phyloP scores from a whole-genome alignment of 2,329 filamentous ascomycete genomes.

The Periglandula ipomoeae region DNA sequence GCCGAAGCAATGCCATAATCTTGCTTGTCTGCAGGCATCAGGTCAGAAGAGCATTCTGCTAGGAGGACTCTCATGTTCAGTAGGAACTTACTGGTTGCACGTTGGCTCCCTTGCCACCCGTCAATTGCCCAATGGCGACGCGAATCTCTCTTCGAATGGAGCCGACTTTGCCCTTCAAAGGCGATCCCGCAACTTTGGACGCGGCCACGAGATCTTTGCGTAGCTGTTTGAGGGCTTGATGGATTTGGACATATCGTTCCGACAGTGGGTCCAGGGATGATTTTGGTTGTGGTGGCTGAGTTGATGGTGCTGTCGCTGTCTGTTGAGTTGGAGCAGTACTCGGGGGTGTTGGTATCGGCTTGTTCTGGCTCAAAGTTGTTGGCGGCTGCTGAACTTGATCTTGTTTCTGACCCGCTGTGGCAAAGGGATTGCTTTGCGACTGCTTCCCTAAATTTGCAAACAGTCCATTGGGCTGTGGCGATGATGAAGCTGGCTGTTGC shows the following conservation, averaged over 20 bases:
- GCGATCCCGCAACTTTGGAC: slow-evolving; percentile 33
- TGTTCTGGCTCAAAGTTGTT: not conserved
- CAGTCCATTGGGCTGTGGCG: slow-evolving; percentile 13
- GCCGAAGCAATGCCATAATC: slow-evolving; percentile 35
- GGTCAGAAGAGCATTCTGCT: not conserved
- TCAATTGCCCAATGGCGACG: slow-evolving; percentile 65
- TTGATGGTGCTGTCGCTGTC: not conserved
- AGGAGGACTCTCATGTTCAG: slow-evolving; percentile 11
- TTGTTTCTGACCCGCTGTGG: not conserved
- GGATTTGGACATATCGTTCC: slow-evolving; percentile 48
- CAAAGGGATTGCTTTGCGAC: slow-evolving; percentile 8
- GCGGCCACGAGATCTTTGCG: slow-evolving; percentile 55
- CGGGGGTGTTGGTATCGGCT: not conserved
- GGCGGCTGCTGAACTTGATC: not conserved
- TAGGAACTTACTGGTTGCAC: slow-evolving; percentile 25
- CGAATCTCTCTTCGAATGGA: slow-evolving; percentile 63
- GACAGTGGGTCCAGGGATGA: slow-evolving; percentile 8
- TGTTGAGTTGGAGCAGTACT: slow-evolving; percentile 3
- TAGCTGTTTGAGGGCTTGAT: slow-evolving; percentile 57
- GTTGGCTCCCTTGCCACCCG: slow-evolving; percentile 55
- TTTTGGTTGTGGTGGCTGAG: slow-evolving; percentile 4
- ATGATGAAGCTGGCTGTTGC: not conserved
- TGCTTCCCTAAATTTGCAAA: slow-evolving; percentile 16
- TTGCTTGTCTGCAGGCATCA: slow-evolving; percentile 21
- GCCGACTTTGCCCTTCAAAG: slow-evolving; percentile 57